Evolutionary conservation across 805 yeast species (phyloP), one percentile per base, ranked within the genome.

Genomic region (Nakazawaea anatomiae): DNA sequence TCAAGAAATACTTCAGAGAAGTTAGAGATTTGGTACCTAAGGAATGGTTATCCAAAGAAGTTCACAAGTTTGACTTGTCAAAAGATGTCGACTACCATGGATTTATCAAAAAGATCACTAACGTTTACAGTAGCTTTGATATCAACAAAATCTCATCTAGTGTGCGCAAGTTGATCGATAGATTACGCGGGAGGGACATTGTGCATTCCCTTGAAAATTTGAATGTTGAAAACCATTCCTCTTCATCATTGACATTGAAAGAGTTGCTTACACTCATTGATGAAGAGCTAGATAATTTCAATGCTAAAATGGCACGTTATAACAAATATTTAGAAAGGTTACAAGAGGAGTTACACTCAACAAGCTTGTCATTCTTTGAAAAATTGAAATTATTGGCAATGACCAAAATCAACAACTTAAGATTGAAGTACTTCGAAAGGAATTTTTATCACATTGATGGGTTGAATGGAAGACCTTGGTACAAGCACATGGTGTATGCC

Each of bases 401-500:
- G 4, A 57, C 67, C 25, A 54, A 52, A 44, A 46, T 55, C 7
- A 64, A 71, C 41, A 80, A 82, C 60, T 35, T 57, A 39, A 71
- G 70, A 57, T 62, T 77, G 47, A 63, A 63, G 51, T 62, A 57
- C 44, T 66, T 75, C 38, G 86, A 81, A 53, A 68, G 80, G 51
- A 55, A 59, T 28, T 78, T 81, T 57, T 54, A 78, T 43, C 62
- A 75, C 55, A 65, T 70, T 2, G 67, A 69, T 2, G 87, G 87
- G 1, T 67, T 81, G 28, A 73, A 70, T 12, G 70, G 65, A 39
- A 70, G 86, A 51, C 61, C 69, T 2, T 82, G 85, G 85, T 81
- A 75, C 66, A 79, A 75, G 60, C 87, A 82, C 59, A 65, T 74
- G 44, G 70, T 80, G 12, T 82, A 68, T 60, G 81, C 85, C 1